Base-by-base conservation (phyloP, 495 filamentous ascomycete genomes). In the Podospora didyma region DNA sequence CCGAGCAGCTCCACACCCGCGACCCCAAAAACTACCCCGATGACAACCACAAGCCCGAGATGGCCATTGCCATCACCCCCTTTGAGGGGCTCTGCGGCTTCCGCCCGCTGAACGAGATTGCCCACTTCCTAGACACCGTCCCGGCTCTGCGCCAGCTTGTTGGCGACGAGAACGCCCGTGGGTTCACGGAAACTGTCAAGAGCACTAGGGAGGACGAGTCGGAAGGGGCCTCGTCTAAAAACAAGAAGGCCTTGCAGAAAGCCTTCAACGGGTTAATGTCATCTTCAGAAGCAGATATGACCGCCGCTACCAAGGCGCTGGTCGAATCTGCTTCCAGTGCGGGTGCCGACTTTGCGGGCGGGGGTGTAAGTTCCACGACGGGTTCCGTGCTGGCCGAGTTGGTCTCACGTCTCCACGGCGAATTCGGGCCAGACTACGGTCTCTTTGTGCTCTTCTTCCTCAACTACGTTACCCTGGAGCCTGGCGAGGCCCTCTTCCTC, bases 31-130 rank as follows among this genome's bases (percentile, higher is more conserved):
- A 98, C 79, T 98, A 98, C 65, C 93, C 93, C 56, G 93, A 98
- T 79, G 93, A 97, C 75, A 98, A 98, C 72, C 94, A 98, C 78
- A 98, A 98, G 72, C 94, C 94, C 46, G 94, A 98, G 72, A 98
- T 98, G 94, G 89, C 93, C 53, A 96, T 98, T 66, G 94, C 94
- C 52, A 85, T 98, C 67, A 97, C 94, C 2, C 86, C 89, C 2
- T 98, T 98, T 59, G 94, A 97, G 65, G 94, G 94, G 7, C 79
- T 98, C 24, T 98, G 94, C 65, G 93, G 94, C 16, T 98, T 98
- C 78, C 84, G 94, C 16, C 94, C 94, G 0, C 73, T 97, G 11
- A 78, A 67, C 21, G 90, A 99, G 72, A 93, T 97, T 48, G 76
- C 84, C 2, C 89, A 95, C 68, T 97, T 97, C 70, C 79, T 99